Evolutionary conservation across 805 yeast species (phyloP), one percentile per base, ranked within the genome.

Genomic region (Wickerhamomyces canadensis): DNA sequence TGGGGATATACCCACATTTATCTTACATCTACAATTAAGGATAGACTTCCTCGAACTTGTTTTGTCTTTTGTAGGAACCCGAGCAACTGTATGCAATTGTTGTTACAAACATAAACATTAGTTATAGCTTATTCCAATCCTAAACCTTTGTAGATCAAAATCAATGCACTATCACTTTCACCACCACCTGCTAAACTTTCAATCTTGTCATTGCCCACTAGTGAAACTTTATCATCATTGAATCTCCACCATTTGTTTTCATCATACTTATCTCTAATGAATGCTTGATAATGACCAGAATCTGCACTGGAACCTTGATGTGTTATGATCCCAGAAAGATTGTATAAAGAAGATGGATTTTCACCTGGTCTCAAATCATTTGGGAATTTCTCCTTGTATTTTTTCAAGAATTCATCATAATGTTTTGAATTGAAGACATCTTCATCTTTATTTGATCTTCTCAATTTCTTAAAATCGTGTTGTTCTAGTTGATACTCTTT

Each of bases 221-320:
- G 65, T 7, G 76, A 67, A 14, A 93, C 95, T 57, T 82, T 82
- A 62, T 89, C 96, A 61, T 93, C 99, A 58, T 93, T 88, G 64
- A 86, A 93, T 61, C 80, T 81, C 82, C 85, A 91, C 99, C 99
- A 93, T 45, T 69, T 73, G 34, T 83, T 80, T 23, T 84, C 89
- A 53, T 81, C 87, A 15, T 61, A 62, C 24, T 70, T 76, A 59
- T 89, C 93, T 51, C 75, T 80, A 13, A 84, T 80, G 64, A 85
- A 93, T 21, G 91, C 80, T 64, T 89, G 97, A 62, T 93, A 93
- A 62, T 93, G 99, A 14, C 99, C 99, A 21, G 96, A 83, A 59
- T 93, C 98, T 0, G 98, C 96, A 31, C 89, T 79, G 7, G 96
- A 80, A 34, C 99, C 99, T 55, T 82, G 84, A 64, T 93, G 99